Percentiles rank a stretch among this genome's conserved stretches.
Conservation (phyloP, 192 early-diverging fungal species). For the Mortierella claussenii region DNA sequence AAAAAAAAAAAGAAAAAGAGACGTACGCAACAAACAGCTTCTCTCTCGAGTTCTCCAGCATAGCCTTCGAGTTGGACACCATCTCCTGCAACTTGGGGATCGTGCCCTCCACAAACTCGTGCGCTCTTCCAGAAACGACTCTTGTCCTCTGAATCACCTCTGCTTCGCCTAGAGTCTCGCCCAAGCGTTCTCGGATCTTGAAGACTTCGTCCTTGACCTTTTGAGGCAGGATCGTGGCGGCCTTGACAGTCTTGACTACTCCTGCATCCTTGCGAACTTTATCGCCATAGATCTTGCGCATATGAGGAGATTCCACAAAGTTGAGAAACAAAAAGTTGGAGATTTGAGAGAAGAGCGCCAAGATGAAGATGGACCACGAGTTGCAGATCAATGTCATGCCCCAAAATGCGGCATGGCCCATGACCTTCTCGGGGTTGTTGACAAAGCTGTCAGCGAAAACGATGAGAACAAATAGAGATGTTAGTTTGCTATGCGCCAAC, state of each 20-base stretch:
- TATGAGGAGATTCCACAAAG: slow-evolving; percentile 93
- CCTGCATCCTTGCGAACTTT: slow-evolving; percentile 86
- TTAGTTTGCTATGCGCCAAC: neutral
- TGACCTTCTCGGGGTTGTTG: slow-evolving; percentile 93
- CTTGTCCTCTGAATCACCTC: slow-evolving; percentile 62
- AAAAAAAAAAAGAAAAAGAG: neutral
- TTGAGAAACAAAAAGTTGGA: slow-evolving; percentile 85
- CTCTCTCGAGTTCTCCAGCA: slow-evolving; percentile 55
- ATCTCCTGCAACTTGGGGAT: slow-evolving; percentile 61
- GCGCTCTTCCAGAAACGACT: slow-evolving; percentile 63
- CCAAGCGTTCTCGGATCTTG: slow-evolving; percentile 49
- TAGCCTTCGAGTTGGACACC: slow-evolving; percentile 51
- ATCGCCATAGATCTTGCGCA: slow-evolving; percentile 87
- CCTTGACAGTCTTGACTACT: slow-evolving; percentile 74
- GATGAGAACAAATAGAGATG: too few relatives aligned
- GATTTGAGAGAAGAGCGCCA: slow-evolving; percentile 86
- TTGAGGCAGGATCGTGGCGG: slow-evolving; percentile 66
- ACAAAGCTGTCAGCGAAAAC: slow-evolving; percentile 63
- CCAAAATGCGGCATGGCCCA: slow-evolving; percentile 94
- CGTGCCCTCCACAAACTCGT: slow-evolving; percentile 72
- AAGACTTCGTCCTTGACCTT: slow-evolving; percentile 62
- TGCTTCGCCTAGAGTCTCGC: slow-evolving; percentile 59
- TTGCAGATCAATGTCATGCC: slow-evolving; percentile 89
- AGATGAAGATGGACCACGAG: slow-evolving; percentile 78
- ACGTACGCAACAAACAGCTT: slow-evolving; percentile 52